Evolutionary conservation across 768 basidiomycete genomes (phyloP), one percentile per base, ranked within the genome.

Genomic region (Tephrocybe sp.): DNA sequence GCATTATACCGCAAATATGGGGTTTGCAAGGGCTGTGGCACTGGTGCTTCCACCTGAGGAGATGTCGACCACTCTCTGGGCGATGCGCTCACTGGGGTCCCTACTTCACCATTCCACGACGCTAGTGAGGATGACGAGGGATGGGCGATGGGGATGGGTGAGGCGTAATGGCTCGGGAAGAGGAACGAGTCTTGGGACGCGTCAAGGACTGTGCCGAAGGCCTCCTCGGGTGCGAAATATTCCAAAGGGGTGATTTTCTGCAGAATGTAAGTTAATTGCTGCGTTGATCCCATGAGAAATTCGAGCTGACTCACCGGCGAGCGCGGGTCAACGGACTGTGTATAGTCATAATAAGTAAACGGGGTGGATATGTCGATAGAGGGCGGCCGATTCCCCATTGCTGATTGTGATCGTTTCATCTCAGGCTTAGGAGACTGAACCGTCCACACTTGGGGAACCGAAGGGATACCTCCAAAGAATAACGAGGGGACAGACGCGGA

Each of bases 71-170:
- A 57, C n/a, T n/a, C n/a, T n/a, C n/a, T n/a, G 3, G 44, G 37
- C 34, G 47, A 25, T 22, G 37, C n/a, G 3, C 30, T 23, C 3
- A 45, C 41, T 31, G 58, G 29, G 24, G 49, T 55, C 36, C 55
- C 42, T 3, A 55, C 42, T 15, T 69, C 61, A 21, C 63, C 67
- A 49, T 73, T 69, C 75, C 75, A 76, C 37, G 63, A 61, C 12
- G 64, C 48, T 31, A 76, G 59, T n/a, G 75, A 71, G 3, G 74
- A 72, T 25, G 67, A 56, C 30, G 64, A 53, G n/a, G 63, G 70
- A 64, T 19, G 53, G n/a, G 36, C 30, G 49, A 40, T 43, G 6
- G 48, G 54, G 46, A 59, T 30, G 40, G 41, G 40, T 21, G 39
- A 39, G 21, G 53, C 25, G 24, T 29, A 49, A 15, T 50, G 24